Percentiles rank a stretch among this genome's conserved stretches.
phyloP scores from a whole-genome alignment of 225 moss, liverwort and hornwort species.

The Straminergon stramineum region DNA sequence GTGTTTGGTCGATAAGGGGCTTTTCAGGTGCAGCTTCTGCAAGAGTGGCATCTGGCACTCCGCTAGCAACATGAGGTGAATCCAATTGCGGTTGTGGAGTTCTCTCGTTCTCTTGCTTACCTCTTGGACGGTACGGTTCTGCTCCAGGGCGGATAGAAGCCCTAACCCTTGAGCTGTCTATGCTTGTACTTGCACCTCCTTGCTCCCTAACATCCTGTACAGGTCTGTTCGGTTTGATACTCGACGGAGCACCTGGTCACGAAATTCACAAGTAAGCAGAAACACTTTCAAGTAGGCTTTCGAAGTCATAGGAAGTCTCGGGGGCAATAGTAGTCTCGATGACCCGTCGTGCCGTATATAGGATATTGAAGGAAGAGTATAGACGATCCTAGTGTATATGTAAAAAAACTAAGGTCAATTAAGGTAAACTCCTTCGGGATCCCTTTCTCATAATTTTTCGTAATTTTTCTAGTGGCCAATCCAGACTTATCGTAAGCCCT shows the following conservation, averaged over 20 bases:
- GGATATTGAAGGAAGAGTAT: background rate
- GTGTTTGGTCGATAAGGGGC: background rate
- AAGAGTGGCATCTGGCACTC: conserved; percentile 6
- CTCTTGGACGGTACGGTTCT: conserved; percentile 72
- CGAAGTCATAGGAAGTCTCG: background rate
- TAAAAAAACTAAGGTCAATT: background rate
- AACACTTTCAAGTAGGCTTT: background rate
- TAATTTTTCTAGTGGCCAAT: background rate
- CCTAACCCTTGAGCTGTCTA: conserved; percentile 1
- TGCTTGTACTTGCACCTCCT: conserved; percentile 1
- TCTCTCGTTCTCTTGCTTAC: conserved; percentile 21
- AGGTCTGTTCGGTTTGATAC: background rate
- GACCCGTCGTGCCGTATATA: background rate
- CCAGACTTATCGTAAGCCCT: background rate
- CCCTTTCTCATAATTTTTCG: background rate
- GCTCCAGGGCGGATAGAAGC: conserved; percentile 60
- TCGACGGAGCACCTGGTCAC: conserved; percentile 9
- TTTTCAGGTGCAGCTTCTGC: conserved; percentile 10
- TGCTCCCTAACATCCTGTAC: conserved; percentile 18
- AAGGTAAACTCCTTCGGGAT: background rate
- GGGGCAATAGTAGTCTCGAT: background rate
- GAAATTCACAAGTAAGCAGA: background rate
- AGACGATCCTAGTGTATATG: background rate
- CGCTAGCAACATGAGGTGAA: conserved; percentile 7
- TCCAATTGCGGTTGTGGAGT: background rate